Evolutionary conservation across 352 stramenopile genomes (phyloP), one percentile per base, ranked within the genome.

Genomic region (Globisporangium cylindrosporum): DNA sequence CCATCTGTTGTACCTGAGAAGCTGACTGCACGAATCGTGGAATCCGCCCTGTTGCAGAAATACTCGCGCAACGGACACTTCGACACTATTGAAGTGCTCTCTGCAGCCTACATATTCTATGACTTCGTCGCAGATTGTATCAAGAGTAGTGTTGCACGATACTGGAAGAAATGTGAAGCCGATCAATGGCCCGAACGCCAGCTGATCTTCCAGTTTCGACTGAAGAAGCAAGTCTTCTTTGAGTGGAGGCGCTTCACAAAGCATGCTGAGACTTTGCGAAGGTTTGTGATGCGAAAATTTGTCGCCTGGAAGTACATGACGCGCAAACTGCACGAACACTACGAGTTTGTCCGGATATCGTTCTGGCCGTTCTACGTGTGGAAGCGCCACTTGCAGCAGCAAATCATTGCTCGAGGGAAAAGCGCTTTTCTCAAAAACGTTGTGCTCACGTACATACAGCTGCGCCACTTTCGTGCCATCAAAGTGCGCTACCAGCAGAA

Each of bases 351-450:
- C 58, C 81, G 81, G 25, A 74, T 66, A 15, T 82, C 77, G 22
- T 93, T 94, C 64, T 94, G 86, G 85, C 83, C 86, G 55, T 89
- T 91, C 75, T 92, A 91, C 73, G 73, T 90, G 18, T 93, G 86
- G 86, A 92, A 91, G 67, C 81, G 86, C 15, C 74, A 86, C 62
- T 67, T 90, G n/a, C 80, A 89, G 49, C 78, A 88, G 68, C 77
- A 83, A 57, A 86, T 92, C 38, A 80, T 91, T 10, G 84, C 81
- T 18, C 76, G 76, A 46, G 76, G 79, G 20, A 94, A 94, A 68
- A 76, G 74, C 12, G 56, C 67, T 5, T 90, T 92, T 38, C 53
- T 93, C 14, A 76, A 68, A 51, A 80, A 81, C 29, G 72, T 91
- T 4, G 76, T 88, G 72, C 51, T 65, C 15, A 88, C 80, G 24